phyloP scores from a whole-genome alignment of 495 filamentous ascomycete species.

The Aspergillus affinis region DNA sequence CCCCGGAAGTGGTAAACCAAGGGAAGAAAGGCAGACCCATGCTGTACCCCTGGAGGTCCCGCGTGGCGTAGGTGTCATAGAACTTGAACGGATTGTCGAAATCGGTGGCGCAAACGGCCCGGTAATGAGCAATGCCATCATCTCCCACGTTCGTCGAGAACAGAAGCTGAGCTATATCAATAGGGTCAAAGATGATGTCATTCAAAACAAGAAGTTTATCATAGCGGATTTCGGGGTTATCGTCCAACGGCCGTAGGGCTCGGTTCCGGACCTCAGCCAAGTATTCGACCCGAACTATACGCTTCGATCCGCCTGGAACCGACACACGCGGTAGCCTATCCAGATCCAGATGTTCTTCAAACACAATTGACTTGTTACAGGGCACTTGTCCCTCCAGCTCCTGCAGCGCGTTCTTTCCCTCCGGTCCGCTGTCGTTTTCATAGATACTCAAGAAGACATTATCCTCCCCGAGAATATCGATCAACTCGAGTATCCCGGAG shows the following conservation, averaged over 20 bases:
- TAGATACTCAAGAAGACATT: slow-evolving; percentile 59
- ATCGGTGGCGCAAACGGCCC: slow-evolving; percentile 79
- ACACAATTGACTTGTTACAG: slow-evolving; percentile 55
- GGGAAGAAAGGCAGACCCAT: slow-evolving; percentile 73
- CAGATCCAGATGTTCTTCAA: slow-evolving; percentile 53
- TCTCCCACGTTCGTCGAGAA: slow-evolving; percentile 69
- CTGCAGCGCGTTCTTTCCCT: slow-evolving; percentile 43
- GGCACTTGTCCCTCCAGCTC: slow-evolving; percentile 41
- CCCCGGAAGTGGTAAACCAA: slow-evolving; percentile 64
- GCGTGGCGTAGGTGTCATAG: slow-evolving; percentile 79
- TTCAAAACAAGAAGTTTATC: slow-evolving; percentile 77
- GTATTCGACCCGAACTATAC: slow-evolving; percentile 71
- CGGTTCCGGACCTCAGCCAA: slow-evolving; percentile 77
- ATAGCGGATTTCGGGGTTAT: slow-evolving; percentile 41
- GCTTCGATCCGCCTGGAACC: slow-evolving; percentile 59
- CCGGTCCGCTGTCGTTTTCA: slow-evolving; percentile 66
- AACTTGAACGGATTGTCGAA: slow-evolving; percentile 75
- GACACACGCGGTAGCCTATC: slow-evolving; percentile 53
- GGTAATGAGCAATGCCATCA: slow-evolving; percentile 59
- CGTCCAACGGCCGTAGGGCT: slow-evolving; percentile 63
- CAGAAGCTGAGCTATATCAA: slow-evolving; percentile 69
- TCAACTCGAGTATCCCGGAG: slow-evolving; percentile 55
- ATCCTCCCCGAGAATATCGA: slow-evolving; percentile 57
- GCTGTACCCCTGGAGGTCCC: slow-evolving; percentile 70
- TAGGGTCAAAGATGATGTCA: slow-evolving; percentile 69